Evolutionary conservation across 805 yeast genomes (phyloP).

Genomic region (Torulaspora microellipsoides): DNA sequence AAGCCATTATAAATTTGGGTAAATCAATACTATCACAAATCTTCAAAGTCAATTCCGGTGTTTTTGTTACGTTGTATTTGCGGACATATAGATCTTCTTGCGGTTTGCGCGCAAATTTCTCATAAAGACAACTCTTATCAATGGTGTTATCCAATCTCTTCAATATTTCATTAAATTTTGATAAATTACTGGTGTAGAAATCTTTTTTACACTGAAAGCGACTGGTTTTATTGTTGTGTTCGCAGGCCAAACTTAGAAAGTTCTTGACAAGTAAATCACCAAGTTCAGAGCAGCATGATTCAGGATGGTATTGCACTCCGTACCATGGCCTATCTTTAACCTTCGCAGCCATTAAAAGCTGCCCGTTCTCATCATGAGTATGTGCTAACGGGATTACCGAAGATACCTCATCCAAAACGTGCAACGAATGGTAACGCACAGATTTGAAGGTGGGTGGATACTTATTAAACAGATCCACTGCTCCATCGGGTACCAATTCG

Average conservation of each 20-base stretch:
- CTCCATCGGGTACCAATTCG: constrained; percentile 3
- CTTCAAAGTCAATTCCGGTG: constrained; percentile 37
- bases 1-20: constrained; percentile 55
- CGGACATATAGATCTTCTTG: constrained; percentile 7
- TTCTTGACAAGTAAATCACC: constrained; percentile 60
- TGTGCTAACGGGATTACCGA: constrained; percentile 56
- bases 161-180: constrained; percentile 6
- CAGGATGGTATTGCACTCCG: constrained; percentile 98
- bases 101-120: constrained; percentile 2
- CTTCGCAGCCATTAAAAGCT: constrained; percentile 73
- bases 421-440: constrained; percentile 87
- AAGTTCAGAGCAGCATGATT: constrained; percentile 73
- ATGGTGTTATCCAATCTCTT: constrained; percentile 18
- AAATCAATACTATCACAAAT: constrained; percentile 46
- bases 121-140: constrained; percentile 25
- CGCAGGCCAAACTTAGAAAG: constrained; percentile 39
- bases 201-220: constrained; percentile 13
- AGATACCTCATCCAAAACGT: constrained; percentile 36
- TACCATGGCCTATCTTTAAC: constrained; percentile 62
- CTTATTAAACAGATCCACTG: constrained; percentile 39
- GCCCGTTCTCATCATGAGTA: constrained; percentile 43
- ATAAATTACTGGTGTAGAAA: constrained; percentile 4
- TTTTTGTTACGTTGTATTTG: constrained; percentile 11
- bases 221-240: constrained; percentile 24
- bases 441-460: constrained; percentile 49